Base-by-base conservation (phyloP, 768 basidiomycete species). In the Epithele typhae region DNA sequence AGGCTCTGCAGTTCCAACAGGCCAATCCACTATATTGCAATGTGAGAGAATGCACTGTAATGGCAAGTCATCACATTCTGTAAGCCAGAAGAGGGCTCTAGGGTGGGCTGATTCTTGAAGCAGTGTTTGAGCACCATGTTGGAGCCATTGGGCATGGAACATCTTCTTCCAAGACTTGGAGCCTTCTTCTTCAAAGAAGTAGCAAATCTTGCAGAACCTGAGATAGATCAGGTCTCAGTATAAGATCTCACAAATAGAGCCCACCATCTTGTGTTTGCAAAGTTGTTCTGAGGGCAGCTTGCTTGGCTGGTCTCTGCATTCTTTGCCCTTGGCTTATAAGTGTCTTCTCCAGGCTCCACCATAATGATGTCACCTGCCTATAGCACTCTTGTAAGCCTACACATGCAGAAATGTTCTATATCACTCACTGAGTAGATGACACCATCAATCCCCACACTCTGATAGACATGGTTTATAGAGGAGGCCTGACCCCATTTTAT, bases 71-170 rank as follows among this genome's bases (percentile, higher is more conserved):
- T 76, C 78, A 53, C 87, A 89, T 5, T 70, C 66, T 19, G 76
- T 62, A 47, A 81, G 66, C 9, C 77, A 66, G 54, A 74, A 84
- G 0, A 88, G 66, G 0, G 75, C 71, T 48, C 77, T 74, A 0
- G 84, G 71, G 46, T 89, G 84, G 0, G 84, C 73, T 0, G 75
- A 72, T 54, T 89, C 80, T 53, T 86, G 81, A 1, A 87, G 66
- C 9, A 84, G 53, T 0, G 83, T 87, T 53, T 82, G 79, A 17
- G 72, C 77, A 9, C 80, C 80, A 65, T 86, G 87, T 7, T 69
- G 65, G 46, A 79, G 72, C 87, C 87, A 89, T 46, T 84, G 82
- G 1, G 75, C 84, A 61, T 89, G 87, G 45, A 84, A 81, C 65
- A 69, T 73, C 57, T 79, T 81, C 43, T 54, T 54, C 24, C 15